Conservation (phyloP, 2,329 filamentous ascomycete genomes). For the Rosellinia necatrix region DNA sequence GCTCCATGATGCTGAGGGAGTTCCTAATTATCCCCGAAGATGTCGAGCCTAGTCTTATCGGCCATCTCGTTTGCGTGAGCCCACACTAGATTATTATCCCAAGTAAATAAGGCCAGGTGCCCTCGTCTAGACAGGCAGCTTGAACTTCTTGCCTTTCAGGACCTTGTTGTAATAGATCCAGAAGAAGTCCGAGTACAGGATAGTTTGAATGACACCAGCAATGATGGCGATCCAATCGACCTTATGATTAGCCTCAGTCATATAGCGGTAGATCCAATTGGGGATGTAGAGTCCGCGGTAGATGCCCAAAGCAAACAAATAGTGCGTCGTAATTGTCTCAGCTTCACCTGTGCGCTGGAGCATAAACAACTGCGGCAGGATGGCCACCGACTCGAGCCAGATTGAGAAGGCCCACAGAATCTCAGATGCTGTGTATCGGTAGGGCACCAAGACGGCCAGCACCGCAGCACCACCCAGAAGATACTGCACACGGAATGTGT, state of each 20-base stretch:
- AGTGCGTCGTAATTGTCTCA: constrained; percentile 99
- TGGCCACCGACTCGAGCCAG: constrained; percentile 96
- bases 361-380: constrained; percentile 97
- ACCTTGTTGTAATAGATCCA: constrained; percentile 99
- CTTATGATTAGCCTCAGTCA: constrained; percentile 72
- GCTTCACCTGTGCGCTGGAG: constrained; percentile 96
- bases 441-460: constrained; percentile 81
- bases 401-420: constrained; percentile 98
- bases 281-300: constrained; percentile 97
- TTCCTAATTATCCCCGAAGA: background rate
- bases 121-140: constrained; percentile 70
- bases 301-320: constrained; percentile 88
- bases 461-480: constrained; percentile 80
- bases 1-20: background rate
- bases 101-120: background rate
- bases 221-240: constrained; percentile 85
- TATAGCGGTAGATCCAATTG: constrained; percentile 96
- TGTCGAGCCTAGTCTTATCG: background rate
- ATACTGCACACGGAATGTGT: constrained; percentile 97
- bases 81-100: background rate
- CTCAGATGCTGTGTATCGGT: constrained; percentile 80
- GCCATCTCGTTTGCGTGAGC: background rate
- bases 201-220: constrained; percentile 88
- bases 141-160: constrained; percentile 86
- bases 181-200: constrained; percentile 99